Base-by-base conservation (phyloP, 306 rosid genomes). In the Prunus campanulata region DNA sequence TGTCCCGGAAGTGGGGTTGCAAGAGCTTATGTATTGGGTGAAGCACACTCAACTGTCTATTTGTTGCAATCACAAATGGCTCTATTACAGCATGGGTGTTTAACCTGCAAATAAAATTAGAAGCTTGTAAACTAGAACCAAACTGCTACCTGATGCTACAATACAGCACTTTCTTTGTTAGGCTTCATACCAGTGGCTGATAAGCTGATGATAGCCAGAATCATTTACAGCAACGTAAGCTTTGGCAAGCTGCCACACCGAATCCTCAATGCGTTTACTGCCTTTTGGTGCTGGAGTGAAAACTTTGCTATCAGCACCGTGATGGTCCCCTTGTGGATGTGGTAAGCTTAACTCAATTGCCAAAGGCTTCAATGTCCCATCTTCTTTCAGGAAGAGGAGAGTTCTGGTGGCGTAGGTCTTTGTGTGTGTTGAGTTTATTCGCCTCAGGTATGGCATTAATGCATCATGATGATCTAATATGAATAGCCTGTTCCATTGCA, bases 311-410 rank as follows among this genome's bases (percentile, higher is more conserved):
- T 85, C 93, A 52, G 92, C 85, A 44, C 98, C 99, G 27, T 89
- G 88, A 44, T 67, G 72, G 18, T 89, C 78, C 39, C 99, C 96
- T 79, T 90, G 98, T 62, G 97, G 93, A 73, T 96, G 97, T 0
- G 99, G 98, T 72, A 92, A 83, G 86, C 99, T 92, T 76, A 96
- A 80, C 78, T 92, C 99, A 59, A 96, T 96, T 16, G 97, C 98
- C 61, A 96, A 49, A 2, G 98, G 98, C 83, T 86, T 92, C 83
- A 96, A 77, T 24, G 91, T 91, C 49, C 93, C 99, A 1, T 90
- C 87, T 47, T 91, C 89, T 88, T 89, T 85, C 32, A 96, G 91
- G 29, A 92, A 81, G 63, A 92, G 78, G 79, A 96, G 73, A 8
- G 99, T 96, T 85, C 99, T 80, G 11, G 91, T 75, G 54, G 97